Conservation (phyloP, 2,329 filamentous ascomycete genomes). For the Alternaria atra region DNA sequence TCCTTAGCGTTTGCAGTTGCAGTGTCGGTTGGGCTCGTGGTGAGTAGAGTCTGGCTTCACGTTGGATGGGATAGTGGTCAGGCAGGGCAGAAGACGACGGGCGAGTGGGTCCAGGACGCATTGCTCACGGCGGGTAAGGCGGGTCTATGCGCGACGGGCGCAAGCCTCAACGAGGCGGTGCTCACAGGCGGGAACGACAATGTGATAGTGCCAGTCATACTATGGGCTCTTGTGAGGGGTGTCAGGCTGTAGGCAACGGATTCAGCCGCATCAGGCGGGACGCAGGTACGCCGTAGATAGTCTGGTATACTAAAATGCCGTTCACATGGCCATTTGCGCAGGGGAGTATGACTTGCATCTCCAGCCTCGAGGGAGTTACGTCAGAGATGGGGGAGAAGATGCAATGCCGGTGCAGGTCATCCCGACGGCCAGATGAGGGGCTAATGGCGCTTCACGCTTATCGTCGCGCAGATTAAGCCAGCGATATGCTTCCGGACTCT, state of each 20-base stretch:
- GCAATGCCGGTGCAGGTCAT: neutral
- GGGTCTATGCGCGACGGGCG: constrained; percentile 73
- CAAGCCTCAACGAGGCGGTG: constrained; percentile 93
- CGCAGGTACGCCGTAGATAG: constrained; percentile 15
- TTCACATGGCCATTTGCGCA: constrained; percentile 3
- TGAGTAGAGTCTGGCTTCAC: constrained; percentile 76
- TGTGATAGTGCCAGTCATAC: constrained; percentile 89
- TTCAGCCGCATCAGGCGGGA: constrained; percentile 10
- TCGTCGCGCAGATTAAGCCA: too few relatives aligned
- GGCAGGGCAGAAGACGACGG: constrained; percentile 54
- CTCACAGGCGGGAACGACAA: constrained; percentile 98
- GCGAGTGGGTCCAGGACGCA: constrained; percentile 32
- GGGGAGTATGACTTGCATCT: constrained; percentile 2
- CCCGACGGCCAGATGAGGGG: neutral
- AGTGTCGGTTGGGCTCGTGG: constrained; percentile 77
- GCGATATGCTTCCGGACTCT: neutral
- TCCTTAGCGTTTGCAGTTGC: constrained; percentile 80
- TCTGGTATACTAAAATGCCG: neutral
- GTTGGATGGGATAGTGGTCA: constrained; percentile 70
- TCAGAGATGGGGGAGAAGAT: neutral
- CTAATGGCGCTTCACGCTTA: neutral
- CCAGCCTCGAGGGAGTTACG: neutral
- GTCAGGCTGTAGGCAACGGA: constrained; percentile 56
- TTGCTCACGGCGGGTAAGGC: constrained; percentile 64
- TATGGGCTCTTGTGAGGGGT: constrained; percentile 92